phyloP scores from a whole-genome alignment of 768 basidiomycete species.

The Mycena olivaceomarginata region DNA sequence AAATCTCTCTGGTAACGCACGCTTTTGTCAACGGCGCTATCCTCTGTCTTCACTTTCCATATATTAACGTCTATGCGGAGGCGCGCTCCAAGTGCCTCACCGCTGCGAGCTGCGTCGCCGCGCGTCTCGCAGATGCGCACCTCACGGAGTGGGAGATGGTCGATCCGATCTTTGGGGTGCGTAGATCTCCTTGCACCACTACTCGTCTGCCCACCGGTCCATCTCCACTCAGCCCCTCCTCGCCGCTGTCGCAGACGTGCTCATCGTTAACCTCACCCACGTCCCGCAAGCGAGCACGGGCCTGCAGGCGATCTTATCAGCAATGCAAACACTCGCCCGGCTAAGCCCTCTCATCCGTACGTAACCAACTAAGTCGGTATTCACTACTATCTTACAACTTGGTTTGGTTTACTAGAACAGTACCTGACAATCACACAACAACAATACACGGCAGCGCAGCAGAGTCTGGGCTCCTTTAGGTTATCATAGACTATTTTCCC shows the following conservation, averaged over 20 bases:
- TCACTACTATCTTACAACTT: not conserved
- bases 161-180: slow-evolving; percentile 34
- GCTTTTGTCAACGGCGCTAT: slow-evolving; percentile 26
- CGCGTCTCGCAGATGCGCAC: not conserved
- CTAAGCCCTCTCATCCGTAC: slow-evolving; percentile 18
- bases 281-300: not conserved
- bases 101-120: slow-evolving; percentile 6
- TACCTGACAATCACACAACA: not conserved
- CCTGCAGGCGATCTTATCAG: not conserved
- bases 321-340: not conserved
- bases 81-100: slow-evolving; percentile 20
- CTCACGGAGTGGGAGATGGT: not conserved
- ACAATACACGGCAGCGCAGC: not conserved
- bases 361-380: not conserved
- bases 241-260: not conserved
- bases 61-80: not conserved
- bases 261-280: not conserved
- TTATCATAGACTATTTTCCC: no score
- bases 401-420: not conserved
- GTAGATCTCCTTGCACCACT: not conserved
- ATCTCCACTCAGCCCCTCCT: not conserved
- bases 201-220: not conserved
- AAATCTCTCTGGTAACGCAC: not conserved
- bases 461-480: no score
- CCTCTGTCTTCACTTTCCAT: slow-evolving; percentile 11